A percentile compares a stretch with the other conserved stretches of the same genome.
phyloP scores from a whole-genome alignment of 2,329 filamentous ascomycete species.

The Lasiodiplodia sp. region DNA sequence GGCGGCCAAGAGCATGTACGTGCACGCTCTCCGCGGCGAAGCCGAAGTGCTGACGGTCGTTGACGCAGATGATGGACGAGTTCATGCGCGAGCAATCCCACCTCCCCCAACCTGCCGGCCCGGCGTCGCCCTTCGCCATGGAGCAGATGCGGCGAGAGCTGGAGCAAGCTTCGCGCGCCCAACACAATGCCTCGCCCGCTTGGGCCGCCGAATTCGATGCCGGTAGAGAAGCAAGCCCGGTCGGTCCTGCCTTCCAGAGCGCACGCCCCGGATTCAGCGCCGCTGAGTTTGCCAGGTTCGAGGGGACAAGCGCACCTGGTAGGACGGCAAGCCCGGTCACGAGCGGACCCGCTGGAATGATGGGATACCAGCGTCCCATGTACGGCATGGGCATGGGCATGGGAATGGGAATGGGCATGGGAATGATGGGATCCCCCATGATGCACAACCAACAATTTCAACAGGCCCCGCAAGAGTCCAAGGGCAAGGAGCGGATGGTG shows the following conservation, averaged over 20 bases:
- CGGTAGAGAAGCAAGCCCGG: slow-evolving; percentile 65
- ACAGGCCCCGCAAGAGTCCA: slow-evolving; percentile 66
- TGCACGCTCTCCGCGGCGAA: slow-evolving; percentile 23
- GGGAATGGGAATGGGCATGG: slow-evolving; percentile 60
- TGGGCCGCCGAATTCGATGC: slow-evolving; percentile 72
- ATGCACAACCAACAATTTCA: slow-evolving; percentile 57
- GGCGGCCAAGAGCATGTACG: slow-evolving; percentile 69
- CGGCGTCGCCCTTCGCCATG: slow-evolving; percentile 68
- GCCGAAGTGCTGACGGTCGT: slow-evolving; percentile 7
- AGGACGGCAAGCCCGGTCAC: slow-evolving; percentile 67
- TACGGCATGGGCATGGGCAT: slow-evolving; percentile 56
- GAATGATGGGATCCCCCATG: slow-evolving; percentile 44
- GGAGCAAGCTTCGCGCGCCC: slow-evolving; percentile 58
- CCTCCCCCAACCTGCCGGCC: slow-evolving; percentile 61
- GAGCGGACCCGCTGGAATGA: slow-evolving; percentile 50
- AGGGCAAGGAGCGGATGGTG: slow-evolving; percentile 82
- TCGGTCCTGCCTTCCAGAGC: slow-evolving; percentile 73
- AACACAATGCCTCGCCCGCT: slow-evolving; percentile 61
- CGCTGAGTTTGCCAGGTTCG: slow-evolving; percentile 87
- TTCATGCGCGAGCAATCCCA: slow-evolving; percentile 83
- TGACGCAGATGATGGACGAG: slow-evolving; percentile 82
- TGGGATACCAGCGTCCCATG: slow-evolving; percentile 64
- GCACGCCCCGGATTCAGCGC: slow-evolving; percentile 68
- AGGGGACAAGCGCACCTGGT: slow-evolving; percentile 66
- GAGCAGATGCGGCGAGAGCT: slow-evolving; percentile 71